Percentiles rank a stretch among this genome's conserved stretches.
These are phyloP conservation scores for Paxillus rubicundulus DNA, from an alignment of 768 basidiomycete species.

Conservation along the genomic window DNA sequence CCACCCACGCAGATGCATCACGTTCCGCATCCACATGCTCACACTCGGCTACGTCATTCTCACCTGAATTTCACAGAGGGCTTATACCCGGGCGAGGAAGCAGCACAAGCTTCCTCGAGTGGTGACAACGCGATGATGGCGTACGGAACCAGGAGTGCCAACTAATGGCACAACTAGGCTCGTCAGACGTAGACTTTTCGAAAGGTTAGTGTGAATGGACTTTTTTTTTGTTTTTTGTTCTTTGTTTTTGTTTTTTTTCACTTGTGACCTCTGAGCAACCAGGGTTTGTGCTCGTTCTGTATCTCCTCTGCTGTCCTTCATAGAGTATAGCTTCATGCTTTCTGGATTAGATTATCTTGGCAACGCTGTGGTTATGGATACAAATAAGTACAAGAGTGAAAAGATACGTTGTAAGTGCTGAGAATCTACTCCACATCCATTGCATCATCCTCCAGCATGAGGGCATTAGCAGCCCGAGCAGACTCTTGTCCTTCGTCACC, in stretches of 20 bases:
- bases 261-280: constrained; percentile 18
- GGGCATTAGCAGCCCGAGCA: neutral
- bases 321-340: constrained; percentile 25
- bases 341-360: constrained; percentile 25
- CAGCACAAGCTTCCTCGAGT: constrained; percentile 22
- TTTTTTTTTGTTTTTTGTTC: constrained; percentile 6
- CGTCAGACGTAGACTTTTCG: neutral
- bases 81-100: constrained; percentile 33
- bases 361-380: constrained; percentile 15
- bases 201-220: constrained; percentile 5
- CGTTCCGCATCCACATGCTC: constrained; percentile 76
- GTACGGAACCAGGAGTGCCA: constrained; percentile 39
- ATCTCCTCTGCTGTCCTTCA: constrained; percentile 8
- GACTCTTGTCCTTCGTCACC: constrained; percentile 4
- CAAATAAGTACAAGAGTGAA: constrained; percentile 2
- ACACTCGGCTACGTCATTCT: constrained; percentile 69
- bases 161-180: constrained; percentile 6
- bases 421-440: constrained; percentile 50
- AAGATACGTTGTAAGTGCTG: constrained; percentile 4
- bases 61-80: constrained; percentile 45
- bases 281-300: constrained; percentile 21
- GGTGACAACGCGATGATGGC: constrained; percentile 49
- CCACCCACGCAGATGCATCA: constrained; percentile 68
- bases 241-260: constrained; percentile 5
- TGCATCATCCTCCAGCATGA: constrained; percentile 36